Evolutionary conservation across 495 filamentous ascomycete genomes (phyloP).

Genomic region (Penicillium paxilli): DNA sequence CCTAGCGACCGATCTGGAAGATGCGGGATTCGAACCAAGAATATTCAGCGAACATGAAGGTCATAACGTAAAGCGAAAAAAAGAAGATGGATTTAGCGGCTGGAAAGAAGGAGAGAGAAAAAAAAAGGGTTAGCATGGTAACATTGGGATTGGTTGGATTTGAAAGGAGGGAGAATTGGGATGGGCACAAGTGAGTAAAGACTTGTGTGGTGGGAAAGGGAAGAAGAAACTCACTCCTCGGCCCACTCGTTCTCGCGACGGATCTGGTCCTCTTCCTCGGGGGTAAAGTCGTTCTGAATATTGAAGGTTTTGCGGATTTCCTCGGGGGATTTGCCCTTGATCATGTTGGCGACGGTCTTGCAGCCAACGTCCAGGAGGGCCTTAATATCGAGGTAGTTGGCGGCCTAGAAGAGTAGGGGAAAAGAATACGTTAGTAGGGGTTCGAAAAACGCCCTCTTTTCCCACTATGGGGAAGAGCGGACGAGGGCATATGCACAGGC

Average conservation of each 20-base stretch:
- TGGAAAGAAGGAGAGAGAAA: conserved; percentile 7
- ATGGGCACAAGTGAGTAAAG: too few relatives aligned
- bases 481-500: too few relatives aligned
- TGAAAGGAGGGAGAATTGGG: too few relatives aligned
- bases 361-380: conserved; percentile 66
- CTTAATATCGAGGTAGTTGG: conserved; percentile 75
- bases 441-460: too few relatives aligned
- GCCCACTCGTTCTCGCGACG: conserved; percentile 74
- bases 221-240: conserved; percentile 53
- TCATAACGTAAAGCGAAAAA: not conserved
- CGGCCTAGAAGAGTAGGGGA: conserved; percentile 44
- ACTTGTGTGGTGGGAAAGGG: not conserved
- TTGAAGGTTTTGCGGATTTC: conserved; percentile 78
- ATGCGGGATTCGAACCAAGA: not conserved
- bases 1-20: not conserved
- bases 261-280: conserved; percentile 73
- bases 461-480: too few relatives aligned
- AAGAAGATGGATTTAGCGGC: conserved; percentile 46
- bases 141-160: too few relatives aligned
- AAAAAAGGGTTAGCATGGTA: not conserved
- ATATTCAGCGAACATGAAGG: not conserved
- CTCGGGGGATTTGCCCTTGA: conserved; percentile 72
- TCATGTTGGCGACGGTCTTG: conserved; percentile 72
- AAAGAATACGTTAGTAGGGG: not conserved
- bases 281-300: conserved; percentile 74